phyloP scores from a whole-genome alignment of 352 stramenopile genomes.

The Thraustotheca clavata region DNA sequence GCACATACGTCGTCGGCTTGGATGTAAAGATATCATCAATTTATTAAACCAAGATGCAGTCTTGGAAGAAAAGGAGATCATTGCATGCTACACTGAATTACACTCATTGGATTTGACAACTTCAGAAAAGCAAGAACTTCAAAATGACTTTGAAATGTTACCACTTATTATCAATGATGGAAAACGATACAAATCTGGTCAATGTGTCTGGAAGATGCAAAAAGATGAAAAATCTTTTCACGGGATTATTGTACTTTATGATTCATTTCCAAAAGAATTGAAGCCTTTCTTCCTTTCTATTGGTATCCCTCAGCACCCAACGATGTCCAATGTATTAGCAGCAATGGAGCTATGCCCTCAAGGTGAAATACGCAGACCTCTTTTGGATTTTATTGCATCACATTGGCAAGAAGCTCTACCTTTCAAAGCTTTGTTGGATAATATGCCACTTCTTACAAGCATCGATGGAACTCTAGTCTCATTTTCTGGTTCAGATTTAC shows the following conservation, averaged over 20 bases:
- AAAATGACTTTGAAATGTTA: background rate
- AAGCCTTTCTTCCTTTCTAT: slow-evolving; percentile 4
- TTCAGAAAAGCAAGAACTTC: too few relatives aligned
- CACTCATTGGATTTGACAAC: background rate
- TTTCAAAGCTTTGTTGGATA: background rate
- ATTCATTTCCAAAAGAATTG: slow-evolving; percentile 1
- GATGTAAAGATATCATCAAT: background rate
- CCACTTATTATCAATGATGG: background rate
- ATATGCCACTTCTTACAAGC: background rate
- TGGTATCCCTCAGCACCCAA: slow-evolving; percentile 1
- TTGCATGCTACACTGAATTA: background rate
- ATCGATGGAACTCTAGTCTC: background rate
- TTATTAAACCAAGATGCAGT: background rate
- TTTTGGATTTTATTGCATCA: background rate
- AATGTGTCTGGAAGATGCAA: slow-evolving; percentile 9
- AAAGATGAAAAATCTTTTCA: background rate
- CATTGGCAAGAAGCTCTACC: background rate
- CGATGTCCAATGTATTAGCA: background rate
- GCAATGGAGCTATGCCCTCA: background rate
- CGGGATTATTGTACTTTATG: background rate
- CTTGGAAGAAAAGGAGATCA: background rate
- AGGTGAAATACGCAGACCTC: background rate
- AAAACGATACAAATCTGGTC: background rate
- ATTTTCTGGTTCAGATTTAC: background rate
- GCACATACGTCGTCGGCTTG: background rate